Base-by-base conservation (phyloP, 2,329 filamentous ascomycete species). In the Pseudocercospora ulei region DNA sequence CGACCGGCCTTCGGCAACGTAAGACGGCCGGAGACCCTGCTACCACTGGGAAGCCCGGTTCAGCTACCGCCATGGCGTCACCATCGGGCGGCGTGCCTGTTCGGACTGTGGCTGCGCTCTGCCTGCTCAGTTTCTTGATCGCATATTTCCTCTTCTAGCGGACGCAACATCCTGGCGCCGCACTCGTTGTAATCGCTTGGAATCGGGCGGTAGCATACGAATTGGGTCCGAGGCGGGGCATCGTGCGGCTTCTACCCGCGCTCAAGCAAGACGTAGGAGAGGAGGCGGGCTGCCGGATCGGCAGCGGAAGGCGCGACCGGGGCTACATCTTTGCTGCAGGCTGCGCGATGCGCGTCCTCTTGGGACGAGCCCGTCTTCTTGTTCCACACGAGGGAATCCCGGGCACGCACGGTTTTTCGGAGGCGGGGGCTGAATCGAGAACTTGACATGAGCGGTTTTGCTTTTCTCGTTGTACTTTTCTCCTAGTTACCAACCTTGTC, bases 61-160 rank as follows among this genome's bases (percentile, higher is more conserved):
- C 43, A 25, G 38, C 44, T n/a, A 33, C 30, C 9, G 44, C 48
- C 16, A 23, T 53, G 37, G 48, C 48, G 22, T 48, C 52, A 20
- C 50, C 53, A 19, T 48, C 51, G 6, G 71, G 86, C 53, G 88
- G 90, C 13, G 88, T 98, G 3, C 79, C 90, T 0, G 76, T 98
- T 34, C 80, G 88, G 61, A 75, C 88, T 47, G 83, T 83, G 28
- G 88, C 90, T 13, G 69, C 76, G 13, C 68, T 98, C 27, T 95
- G 87, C 60, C 69, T 98, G 55, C 55, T 93, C 48, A 87, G 84
- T 69, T 98, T 98, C 68, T 65, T 98, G 58, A 73, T 96, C 53
- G 90, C 86, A 39, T 98, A 95, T 66, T 76, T 96, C 63, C 86
- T 98, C 70, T 98, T 98, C 65, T 98, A 78, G 14, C 7, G 5